Evolutionary conservation across 202 grass and related monocot genomes (phyloP).

Genomic region (Schoenoplectus tabernaemontani): DNA sequence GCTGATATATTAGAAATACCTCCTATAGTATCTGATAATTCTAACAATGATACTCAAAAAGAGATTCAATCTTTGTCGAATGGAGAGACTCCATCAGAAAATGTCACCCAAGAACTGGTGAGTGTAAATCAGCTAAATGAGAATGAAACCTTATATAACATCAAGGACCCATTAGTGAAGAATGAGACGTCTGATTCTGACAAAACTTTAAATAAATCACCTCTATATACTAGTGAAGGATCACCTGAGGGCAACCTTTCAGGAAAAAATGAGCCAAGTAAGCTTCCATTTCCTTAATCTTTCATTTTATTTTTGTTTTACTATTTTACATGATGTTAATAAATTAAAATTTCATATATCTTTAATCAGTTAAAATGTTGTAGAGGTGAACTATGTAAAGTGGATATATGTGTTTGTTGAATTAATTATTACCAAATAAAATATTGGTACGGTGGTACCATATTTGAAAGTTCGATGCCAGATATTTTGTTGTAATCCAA

Average conservation of each 20-base stretch:
- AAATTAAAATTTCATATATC: not conserved
- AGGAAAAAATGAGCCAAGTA: not conserved
- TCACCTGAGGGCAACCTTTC: not conserved
- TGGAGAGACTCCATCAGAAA: not conserved
- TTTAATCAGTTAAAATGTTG: not conserved
- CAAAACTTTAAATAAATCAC: not conserved
- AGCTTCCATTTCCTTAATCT: not conserved
- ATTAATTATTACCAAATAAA: not conserved
- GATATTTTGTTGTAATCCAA: not conserved
- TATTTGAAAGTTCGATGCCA: not conserved
- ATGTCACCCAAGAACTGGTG: not conserved
- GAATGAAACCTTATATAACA: not conserved
- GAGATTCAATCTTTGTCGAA: not conserved
- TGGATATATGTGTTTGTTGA: not conserved
- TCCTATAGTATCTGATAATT: not conserved
- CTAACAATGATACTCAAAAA: not conserved
- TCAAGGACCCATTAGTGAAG: not conserved
- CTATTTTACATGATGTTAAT: not conserved
- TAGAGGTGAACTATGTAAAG: not conserved
- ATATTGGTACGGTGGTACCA: not conserved
- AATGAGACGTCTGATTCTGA: conserved; percentile 5
- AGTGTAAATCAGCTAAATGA: not conserved
- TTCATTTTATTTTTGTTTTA: not conserved
- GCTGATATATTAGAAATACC: conserved; percentile 12
- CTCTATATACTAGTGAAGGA: not conserved